Percentiles rank a stretch among this genome's conserved stretches.
Conservation (phyloP, 345 rosid genomes). For the Sonneratia caseolaris region DNA sequence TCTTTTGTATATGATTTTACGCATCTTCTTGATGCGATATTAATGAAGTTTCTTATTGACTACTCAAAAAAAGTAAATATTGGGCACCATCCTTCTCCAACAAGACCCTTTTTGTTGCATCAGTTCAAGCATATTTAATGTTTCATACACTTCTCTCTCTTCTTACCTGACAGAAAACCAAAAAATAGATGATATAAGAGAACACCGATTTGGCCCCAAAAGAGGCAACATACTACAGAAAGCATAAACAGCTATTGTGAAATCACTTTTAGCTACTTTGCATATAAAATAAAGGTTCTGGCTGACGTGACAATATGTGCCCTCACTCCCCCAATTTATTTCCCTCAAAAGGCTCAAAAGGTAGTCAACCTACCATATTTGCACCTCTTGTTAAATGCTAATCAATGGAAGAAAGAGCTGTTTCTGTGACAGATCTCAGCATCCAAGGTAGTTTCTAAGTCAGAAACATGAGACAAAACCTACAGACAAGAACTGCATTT, state of each 20-base stretch:
- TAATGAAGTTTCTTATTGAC: too few species aligned
- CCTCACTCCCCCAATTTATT: conserved; percentile 2
- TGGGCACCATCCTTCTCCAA: conserved; percentile 99
- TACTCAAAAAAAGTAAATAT: conserved; percentile 77
- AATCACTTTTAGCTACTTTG: neutral
- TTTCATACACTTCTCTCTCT: conserved; percentile 82
- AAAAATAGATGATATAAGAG: neutral
- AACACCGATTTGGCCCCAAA: conserved; percentile 13
- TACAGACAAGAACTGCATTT: conserved; percentile 19
- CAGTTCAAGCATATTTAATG: conserved; percentile 89
- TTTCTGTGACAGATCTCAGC: conserved; percentile 80
- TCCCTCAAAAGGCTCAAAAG: neutral
- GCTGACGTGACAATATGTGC: conserved; percentile 12
- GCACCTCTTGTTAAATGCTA: conserved; percentile 65
- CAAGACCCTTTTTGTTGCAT: conserved; percentile 96
- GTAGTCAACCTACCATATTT: conserved; percentile 37
- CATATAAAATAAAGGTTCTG: neutral
- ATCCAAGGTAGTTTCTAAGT: conserved; percentile 83
- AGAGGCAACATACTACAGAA: conserved; percentile 32
- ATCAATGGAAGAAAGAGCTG: conserved; percentile 64
- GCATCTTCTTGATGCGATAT: too few species aligned
- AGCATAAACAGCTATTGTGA: neutral
- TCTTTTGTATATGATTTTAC: too few species aligned
- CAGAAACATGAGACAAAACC: conserved; percentile 85
- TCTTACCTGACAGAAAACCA: conserved; percentile 44